A percentile compares a stretch with the other conserved stretches of the same genome.
Conservation (phyloP, 1,284 basidiomycete species). For the Melampsora larici-populina region DNA sequence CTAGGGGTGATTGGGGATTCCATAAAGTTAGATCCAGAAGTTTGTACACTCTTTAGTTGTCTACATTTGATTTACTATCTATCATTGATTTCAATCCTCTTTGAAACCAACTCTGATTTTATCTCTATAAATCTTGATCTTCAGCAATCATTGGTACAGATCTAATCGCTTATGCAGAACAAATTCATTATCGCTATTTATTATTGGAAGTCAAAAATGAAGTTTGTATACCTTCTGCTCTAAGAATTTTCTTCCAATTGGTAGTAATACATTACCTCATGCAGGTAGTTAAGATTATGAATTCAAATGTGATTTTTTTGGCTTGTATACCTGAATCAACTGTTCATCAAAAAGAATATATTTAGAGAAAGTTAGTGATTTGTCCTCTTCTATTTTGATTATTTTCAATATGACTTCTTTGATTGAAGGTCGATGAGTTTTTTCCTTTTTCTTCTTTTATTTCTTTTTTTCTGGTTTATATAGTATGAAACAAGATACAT, state of each 20-base stretch:
- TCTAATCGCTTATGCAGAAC: constrained; percentile 85
- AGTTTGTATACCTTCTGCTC: constrained; percentile 77
- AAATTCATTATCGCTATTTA: constrained; percentile 90
- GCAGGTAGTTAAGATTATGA: constrained; percentile 58
- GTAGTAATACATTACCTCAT: constrained; percentile 64
- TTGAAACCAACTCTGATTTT: no score
- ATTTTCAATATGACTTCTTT: no score
- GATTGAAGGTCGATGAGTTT: no score
- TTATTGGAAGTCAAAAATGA: constrained; percentile 65
- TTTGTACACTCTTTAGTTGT: constrained; percentile 64
- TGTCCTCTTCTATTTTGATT: constrained; percentile 70
- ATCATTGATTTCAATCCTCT: no score
- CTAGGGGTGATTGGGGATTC: constrained; percentile 25
- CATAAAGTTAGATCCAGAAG: constrained; percentile 48
- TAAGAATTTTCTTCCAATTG: constrained; percentile 57
- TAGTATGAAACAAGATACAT: constrained; percentile 42
- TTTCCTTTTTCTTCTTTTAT: not conserved
- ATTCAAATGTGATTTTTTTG: constrained; percentile 69
- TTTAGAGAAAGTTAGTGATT: constrained; percentile 96
- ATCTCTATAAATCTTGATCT: no score
- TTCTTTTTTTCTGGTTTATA: not conserved
- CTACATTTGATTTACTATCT: constrained; percentile 86
- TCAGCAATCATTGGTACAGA: constrained; percentile 83
- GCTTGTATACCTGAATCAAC: constrained; percentile 94
- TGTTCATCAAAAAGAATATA: constrained; percentile 94